Conservation (phyloP, 306 rosid genomes). For the Phaseolus lunatus region DNA sequence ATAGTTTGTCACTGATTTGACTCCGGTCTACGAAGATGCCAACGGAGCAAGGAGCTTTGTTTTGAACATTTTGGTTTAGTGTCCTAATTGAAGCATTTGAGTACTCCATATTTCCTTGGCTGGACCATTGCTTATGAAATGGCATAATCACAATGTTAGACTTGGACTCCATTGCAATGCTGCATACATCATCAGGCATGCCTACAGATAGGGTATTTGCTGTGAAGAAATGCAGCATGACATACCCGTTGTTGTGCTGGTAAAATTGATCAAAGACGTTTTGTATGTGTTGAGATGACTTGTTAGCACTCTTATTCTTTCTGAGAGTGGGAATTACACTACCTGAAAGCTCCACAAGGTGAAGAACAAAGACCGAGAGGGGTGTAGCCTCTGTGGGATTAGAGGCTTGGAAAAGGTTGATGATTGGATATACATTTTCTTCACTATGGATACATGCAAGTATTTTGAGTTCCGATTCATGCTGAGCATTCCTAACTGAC, state of each 20-base stretch:
- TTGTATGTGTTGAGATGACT: conserved; percentile 8
- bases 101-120: background rate
- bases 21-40: conserved; percentile 41
- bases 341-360: conserved; percentile 44
- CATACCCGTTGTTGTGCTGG: conserved; percentile 20
- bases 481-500: conserved; percentile 13
- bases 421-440: conserved; percentile 45
- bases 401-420: conserved; percentile 44
- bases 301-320: background rate
- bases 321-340: conserved; percentile 21
- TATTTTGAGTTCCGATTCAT: conserved; percentile 26
- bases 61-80: conserved; percentile 37
- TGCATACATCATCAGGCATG: conserved; percentile 49
- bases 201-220: conserved; percentile 30
- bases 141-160: conserved; percentile 40
- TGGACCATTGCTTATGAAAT: conserved; percentile 43
- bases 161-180: conserved; percentile 43
- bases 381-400: conserved; percentile 39
- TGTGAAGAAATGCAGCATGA: conserved; percentile 20
- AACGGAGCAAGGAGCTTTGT: conserved; percentile 41
- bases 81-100: conserved; percentile 23
- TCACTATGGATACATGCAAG: conserved; percentile 44
- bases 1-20: background rate
- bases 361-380: conserved; percentile 30
- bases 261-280: conserved; percentile 44